These are phyloP conservation scores for Cercospora sp. DNA, from an alignment of 2,329 filamentous ascomycete species.

Conservation along the genomic window DNA sequence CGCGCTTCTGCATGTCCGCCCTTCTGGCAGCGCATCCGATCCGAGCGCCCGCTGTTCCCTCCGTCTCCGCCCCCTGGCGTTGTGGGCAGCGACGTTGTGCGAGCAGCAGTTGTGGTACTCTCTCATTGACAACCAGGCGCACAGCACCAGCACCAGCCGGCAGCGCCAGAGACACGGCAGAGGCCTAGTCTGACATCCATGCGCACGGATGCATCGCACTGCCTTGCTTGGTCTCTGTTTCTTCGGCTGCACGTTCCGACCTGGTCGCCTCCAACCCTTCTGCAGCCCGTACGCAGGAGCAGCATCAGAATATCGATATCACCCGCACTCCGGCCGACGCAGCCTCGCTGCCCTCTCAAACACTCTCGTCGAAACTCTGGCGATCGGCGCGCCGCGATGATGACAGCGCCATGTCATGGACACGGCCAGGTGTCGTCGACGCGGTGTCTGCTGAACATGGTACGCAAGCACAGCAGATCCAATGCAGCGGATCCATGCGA, in stretches of 20 bases:
- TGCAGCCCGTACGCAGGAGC: neutral
- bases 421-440: neutral
- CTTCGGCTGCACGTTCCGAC: constrained; percentile 5
- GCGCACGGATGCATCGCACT: neutral
- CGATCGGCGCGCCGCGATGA: neutral
- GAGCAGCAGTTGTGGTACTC: neutral
- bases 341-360: neutral
- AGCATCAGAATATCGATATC: neutral
- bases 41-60: neutral
- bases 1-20: neutral
- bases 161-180: neutral
- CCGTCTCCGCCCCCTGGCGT: neutral
- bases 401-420: neutral
- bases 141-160: neutral
- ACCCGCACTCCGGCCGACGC: constrained; percentile 10
- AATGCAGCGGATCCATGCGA: constrained; percentile 17
- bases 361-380: neutral
- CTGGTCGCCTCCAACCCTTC: neutral
- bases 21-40: neutral
- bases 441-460: neutral
- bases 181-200: neutral
- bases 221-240: constrained; percentile 1
- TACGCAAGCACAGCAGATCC: constrained; percentile 7
- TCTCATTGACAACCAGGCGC: too few relatives aligned
- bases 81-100: neutral